Base-by-base conservation (phyloP, 805 yeast species). In the Yarrowia yakushimensis region DNA sequence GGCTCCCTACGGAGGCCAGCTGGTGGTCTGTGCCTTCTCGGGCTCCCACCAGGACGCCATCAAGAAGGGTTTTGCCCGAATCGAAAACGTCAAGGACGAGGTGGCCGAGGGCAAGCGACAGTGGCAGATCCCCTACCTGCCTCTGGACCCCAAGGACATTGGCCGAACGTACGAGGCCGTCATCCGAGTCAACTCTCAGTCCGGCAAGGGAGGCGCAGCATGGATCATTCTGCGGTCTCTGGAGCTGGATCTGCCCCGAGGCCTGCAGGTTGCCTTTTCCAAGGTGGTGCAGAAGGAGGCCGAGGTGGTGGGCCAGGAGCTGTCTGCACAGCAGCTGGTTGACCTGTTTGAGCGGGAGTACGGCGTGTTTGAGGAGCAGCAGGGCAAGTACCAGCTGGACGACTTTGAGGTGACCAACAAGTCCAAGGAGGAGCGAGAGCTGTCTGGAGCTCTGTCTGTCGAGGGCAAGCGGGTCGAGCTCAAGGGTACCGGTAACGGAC, bases 101-200 rank as follows among this genome's bases (percentile, higher is more conserved):
- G 61, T 55, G 3, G 48, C 46, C 36, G 48, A 64, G 37, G 69
- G 65, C 57, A 68, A 72, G 54, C 74, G 74, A 41, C 70, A 74
- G 43, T 88, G 96, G 96, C 78, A 81, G 68, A 78, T 88, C 64
- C 96, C 96, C 18, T 88, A 88, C 75, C 79, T 88, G 67, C 96
- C 96, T 28, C 79, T 89, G 70, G 96, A 88, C 71, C 96, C 96
- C 48, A 79, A 82, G 67, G 96, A 89, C 72, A 85, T 88, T 69
- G 96, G 96, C 59, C 83, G 94, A 73, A 87, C 87, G n/a, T 89
- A 89, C 76, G 96, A 89, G 75, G 94, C 96, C n/a, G 88, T 89
- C 63, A 88, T 88, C 68, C 83, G 96, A 71, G 94, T 88, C 72
- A 88, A 88, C 75, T 88, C 94, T 12, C 96, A 88, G 76, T 83